Base-by-base conservation (phyloP, 768 basidiomycete species). In the Kondoa malvinella region DNA sequence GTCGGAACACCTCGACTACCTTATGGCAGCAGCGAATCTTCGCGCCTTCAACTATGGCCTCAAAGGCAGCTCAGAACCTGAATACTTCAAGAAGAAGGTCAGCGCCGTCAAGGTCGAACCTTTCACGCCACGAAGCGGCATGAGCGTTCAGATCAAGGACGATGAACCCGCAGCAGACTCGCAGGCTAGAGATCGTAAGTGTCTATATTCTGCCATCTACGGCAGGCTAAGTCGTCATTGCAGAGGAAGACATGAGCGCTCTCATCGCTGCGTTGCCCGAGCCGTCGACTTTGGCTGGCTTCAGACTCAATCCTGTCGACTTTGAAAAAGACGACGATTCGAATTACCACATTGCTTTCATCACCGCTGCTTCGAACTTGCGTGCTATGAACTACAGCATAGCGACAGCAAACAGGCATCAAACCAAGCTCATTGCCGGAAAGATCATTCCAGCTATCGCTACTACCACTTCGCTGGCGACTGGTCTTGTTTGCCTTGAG, bases 371-470 rank as follows among this genome's bases (percentile, higher is more conserved):
- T 4, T 95, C 71, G 21, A 97, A 99, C 80, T 82, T 96, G 66
- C 88, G 95, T 34, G 95, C 95, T 3, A 83, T 85, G 80, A 97
- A 97, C 79, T 99, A 99, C 79, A 86, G 80, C 68, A 97, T 99
- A 74, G 82, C 83, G 62, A 79, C 82, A 25, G 90, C 92, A 16
- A 89, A 92, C 78, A 83, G 85, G 65, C 92, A 97, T 79, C 83
- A 85, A 64, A 97, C 95, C 56, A 97, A 97, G 80, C 72, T 76
- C 69, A 94, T 96, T 74, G 92, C 92, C 16, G 94, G 95, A 62
- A 97, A 97, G 81, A 97, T 97, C 76, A 97, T 99, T 71, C 95
- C 95, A 68, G 95, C 95, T 26, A 96, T 97, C 75, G 94, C 92
- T n/a, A 97, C 94, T 3, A 96, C 94, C 2, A 97, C 95, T 0